These are phyloP conservation scores for Hysterium pulicare DNA, from an alignment of 2,329 filamentous ascomycete genomes.

Conservation along the genomic window DNA sequence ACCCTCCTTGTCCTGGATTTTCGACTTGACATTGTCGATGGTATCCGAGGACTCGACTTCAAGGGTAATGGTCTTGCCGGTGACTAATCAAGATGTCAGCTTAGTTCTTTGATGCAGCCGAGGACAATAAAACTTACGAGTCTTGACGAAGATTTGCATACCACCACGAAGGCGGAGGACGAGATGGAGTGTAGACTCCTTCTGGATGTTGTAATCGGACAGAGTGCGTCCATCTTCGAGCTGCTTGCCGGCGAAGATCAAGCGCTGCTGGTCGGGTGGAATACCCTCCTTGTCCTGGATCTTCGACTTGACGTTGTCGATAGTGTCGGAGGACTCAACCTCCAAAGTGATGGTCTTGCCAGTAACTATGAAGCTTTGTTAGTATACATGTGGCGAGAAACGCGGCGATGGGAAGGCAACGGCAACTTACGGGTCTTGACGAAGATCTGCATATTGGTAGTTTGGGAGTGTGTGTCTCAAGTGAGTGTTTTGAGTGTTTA, in stretches of 20 bases:
- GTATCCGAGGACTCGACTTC: conserved; percentile 41
- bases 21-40: conserved; percentile 40
- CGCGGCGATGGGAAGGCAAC: conserved; percentile 26
- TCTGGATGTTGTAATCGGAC: conserved; percentile 94
- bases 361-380: conserved; percentile 49
- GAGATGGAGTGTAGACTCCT: conserved; percentile 69
- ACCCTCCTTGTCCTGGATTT: conserved; percentile 58
- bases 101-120: conserved; percentile 1
- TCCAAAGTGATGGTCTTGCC: conserved; percentile 67
- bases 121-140: conserved; percentile 32
- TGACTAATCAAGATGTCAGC: conserved; percentile 45
- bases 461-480: conserved; percentile 17
- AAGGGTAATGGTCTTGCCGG: conserved; percentile 54
- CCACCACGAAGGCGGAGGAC: conserved; percentile 69
- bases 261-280: conserved; percentile 90
- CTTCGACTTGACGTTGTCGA: conserved; percentile 96
- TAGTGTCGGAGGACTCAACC: conserved; percentile 75
- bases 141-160: conserved; percentile 64
- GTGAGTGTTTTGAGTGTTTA: conserved; percentile 10
- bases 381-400: conserved; percentile 27
- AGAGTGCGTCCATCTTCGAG: conserved; percentile 92
- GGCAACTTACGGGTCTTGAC: conserved; percentile 84
- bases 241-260: conserved; percentile 97
- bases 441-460: conserved; percentile 85
- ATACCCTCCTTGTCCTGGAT: conserved; percentile 98